A percentile compares a stretch with the other conserved stretches of the same genome.
phyloP scores from a whole-genome alignment of 2,329 filamentous ascomycete species.

The Dichotomopilus funicola region DNA sequence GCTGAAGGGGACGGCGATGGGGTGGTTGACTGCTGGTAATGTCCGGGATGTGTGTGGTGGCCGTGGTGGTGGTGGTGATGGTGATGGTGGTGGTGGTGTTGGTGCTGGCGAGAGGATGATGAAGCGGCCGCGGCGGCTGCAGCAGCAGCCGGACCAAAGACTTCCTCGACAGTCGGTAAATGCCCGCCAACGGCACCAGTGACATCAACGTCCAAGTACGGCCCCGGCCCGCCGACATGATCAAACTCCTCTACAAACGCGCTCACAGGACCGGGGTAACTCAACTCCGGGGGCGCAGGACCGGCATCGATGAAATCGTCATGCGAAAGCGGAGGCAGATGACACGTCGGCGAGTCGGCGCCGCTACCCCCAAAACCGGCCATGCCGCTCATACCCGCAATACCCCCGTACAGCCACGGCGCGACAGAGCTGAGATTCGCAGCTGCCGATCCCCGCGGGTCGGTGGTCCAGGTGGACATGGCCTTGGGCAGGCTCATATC shows the following conservation, averaged over 20 bases:
- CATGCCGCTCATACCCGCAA: slow-evolving; percentile 22
- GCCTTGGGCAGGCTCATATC: slow-evolving; percentile 32
- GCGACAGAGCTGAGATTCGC: slow-evolving; percentile 49
- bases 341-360: slow-evolving; percentile 19
- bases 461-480: slow-evolving; percentile 24
- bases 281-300: slow-evolving; percentile 24
- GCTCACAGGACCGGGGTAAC: slow-evolving; percentile 28
- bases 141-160: background rate
- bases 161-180: slow-evolving; percentile 5
- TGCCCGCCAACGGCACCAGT: background rate
- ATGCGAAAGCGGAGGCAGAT: slow-evolving; percentile 1
- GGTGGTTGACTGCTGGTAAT: background rate
- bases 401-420: slow-evolving; percentile 49
- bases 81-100: background rate
- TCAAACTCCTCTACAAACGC: slow-evolving; percentile 16
- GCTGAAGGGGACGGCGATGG: background rate
- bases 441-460: slow-evolving; percentile 24
- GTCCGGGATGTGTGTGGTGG: background rate
- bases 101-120: background rate
- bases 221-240: slow-evolving; percentile 2
- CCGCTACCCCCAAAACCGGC: too few relatives aligned
- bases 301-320: slow-evolving; percentile 27
- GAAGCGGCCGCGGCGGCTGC: background rate
- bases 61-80: slow-evolving; percentile 2
- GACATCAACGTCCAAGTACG: slow-evolving; percentile 1